Evolutionary conservation across 148 eudicot genomes (phyloP), one percentile per base, ranked within the genome.

Genomic region (Spergularia bocconei): DNA sequence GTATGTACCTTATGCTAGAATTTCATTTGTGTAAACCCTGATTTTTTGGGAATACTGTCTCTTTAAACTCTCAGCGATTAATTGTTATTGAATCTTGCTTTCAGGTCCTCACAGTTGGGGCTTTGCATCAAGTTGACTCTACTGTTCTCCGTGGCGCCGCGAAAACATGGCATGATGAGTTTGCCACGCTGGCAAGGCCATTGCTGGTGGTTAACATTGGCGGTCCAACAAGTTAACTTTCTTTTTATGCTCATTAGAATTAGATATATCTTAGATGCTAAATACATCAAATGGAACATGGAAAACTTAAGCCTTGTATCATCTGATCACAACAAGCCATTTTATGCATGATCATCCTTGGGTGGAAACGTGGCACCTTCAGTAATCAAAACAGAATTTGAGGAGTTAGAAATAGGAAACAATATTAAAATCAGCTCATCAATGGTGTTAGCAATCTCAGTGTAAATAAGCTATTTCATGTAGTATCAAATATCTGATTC

Each of bases 191-290:
- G 71, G 86, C 93, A 21, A 92, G 87, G 78, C 98, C 98, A 23
- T 86, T 95, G 84, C 90, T 95, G 20, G 98, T 95, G 65, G 98
- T 95, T 72, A 95, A 88, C 75, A 81, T 95, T 70, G 98, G 98
- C 70, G 98, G 98, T 36, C 97, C 98, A 33, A 86, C 97, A 92
- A 83, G 98, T 95, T 88, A 78, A 44, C 51, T 60, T 5, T 70
- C 61, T 71, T 29, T 29, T 29, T 2, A 57, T 75, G 13, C 14
- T 73, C 21, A 72, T 71, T 50, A 13, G 38, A 67, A 13, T 19
- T n/a, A 15, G 36, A 17, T 57, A n/a, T 57, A 47, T 60, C 41
- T 60, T 60, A 77, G 17, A 25, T 59, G 36, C 17, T 52, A 57
- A 25, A 12, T 68, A 13, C 21, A 47, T 21, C 55, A 6, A 15